Percentiles rank a stretch among this genome's conserved stretches.
Conservation (phyloP, 2,329 filamentous ascomycete genomes). For the Claviceps humidiphila region DNA sequence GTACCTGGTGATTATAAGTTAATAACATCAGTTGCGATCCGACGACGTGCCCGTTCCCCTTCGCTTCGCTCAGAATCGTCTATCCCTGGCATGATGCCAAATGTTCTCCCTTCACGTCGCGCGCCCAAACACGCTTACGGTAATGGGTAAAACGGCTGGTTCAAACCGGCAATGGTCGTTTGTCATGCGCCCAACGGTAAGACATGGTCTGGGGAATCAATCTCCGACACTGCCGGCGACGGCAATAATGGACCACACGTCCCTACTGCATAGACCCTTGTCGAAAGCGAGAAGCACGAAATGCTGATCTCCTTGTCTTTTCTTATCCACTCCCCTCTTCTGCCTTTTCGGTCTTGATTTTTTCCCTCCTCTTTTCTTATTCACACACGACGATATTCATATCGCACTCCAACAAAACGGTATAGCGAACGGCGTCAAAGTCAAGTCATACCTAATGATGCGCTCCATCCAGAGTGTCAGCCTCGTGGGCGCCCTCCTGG, state of each 20-base stretch:
- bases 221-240: not conserved
- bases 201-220: not conserved
- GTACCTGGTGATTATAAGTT: no score
- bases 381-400: no score
- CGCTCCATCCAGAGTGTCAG: not conserved
- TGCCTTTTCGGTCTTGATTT: not conserved
- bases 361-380: not conserved
- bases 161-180: not conserved
- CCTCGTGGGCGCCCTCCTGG: not conserved
- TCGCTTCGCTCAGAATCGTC: no score
- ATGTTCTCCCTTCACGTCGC: no score
- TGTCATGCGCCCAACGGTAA: not conserved
- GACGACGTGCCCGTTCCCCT: no score
- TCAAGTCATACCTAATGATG: not conserved
- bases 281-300: not conserved
- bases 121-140: no score
- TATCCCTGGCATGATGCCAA: no score
- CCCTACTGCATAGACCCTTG: not conserved
- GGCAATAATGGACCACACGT: not conserved
- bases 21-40: no score
- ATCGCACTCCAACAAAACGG: not conserved
- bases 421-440: no score
- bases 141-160: not conserved
- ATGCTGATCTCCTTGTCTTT: no score
- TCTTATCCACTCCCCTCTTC: not conserved